A percentile compares a stretch with the other conserved stretches of the same genome.
Conservation (phyloP, 2,329 filamentous ascomycete species). For the Clarireedia hainanense region DNA sequence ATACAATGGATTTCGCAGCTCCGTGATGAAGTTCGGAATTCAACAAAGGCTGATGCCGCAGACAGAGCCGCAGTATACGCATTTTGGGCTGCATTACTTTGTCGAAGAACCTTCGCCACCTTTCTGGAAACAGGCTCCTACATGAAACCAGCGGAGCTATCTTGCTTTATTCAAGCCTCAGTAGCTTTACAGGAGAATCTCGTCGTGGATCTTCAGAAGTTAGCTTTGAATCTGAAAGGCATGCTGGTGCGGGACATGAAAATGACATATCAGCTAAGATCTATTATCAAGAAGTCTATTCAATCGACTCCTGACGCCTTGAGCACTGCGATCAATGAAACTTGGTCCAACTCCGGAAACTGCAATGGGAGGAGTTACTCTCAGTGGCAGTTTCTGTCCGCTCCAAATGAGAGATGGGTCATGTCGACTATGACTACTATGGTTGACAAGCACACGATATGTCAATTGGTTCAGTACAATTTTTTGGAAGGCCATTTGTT, state of each 20-base stretch:
- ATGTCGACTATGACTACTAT: slow-evolving; percentile 30
- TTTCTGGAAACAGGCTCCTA: neutral
- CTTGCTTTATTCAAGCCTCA: slow-evolving; percentile 33
- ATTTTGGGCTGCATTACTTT: slow-evolving; percentile 49
- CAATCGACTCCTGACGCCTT: slow-evolving; percentile 25
- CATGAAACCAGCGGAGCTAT: slow-evolving; percentile 14
- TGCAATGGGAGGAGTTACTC: slow-evolving; percentile 14
- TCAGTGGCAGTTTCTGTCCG: slow-evolving; percentile 21
- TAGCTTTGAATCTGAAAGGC: slow-evolving; percentile 31
- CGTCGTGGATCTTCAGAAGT: slow-evolving; percentile 29
- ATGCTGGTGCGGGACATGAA: slow-evolving; percentile 41
- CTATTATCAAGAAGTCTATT: slow-evolving; percentile 32
- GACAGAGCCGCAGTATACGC: slow-evolving; percentile 37
- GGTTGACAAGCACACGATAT: slow-evolving; percentile 24
- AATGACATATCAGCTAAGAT: slow-evolving; percentile 32
- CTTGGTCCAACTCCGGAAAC: slow-evolving; percentile 36
- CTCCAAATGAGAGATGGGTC: slow-evolving; percentile 30
- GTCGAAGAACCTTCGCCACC: slow-evolving; percentile 38
- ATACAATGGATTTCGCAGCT: slow-evolving; percentile 43
- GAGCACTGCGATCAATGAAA: slow-evolving; percentile 29
- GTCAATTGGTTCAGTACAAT: slow-evolving; percentile 35
- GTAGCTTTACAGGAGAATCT: slow-evolving; percentile 41
- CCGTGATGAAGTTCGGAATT: slow-evolving; percentile 36
- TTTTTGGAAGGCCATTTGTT: slow-evolving; percentile 39
- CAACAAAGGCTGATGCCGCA: slow-evolving; percentile 32